Evolutionary conservation across 2,329 filamentous ascomycete genomes (phyloP), one percentile per base, ranked within the genome.

Genomic region (Fusarium oligoseptatum): DNA sequence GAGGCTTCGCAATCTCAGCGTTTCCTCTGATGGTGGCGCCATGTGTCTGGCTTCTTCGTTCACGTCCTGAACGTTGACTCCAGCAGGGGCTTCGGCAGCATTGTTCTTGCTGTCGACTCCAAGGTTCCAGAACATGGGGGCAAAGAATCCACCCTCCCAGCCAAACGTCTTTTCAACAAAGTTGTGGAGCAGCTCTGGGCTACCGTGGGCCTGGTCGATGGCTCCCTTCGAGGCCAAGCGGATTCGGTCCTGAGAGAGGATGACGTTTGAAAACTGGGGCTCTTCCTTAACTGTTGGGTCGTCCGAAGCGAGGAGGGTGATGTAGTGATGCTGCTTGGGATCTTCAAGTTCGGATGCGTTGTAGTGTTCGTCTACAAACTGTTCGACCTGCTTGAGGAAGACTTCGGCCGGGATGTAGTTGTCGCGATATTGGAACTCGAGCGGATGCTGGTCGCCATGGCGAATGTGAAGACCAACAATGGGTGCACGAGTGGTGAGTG

Each of bases 71-170:
- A 79, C 71, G 11, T 71, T 73, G 20, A 79, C 73, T 8, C 76
- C 79, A 3, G 77, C 76, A 5, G 81, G 80, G 12, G 81, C 80
- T 60, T 83, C 81, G 24, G 78, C 82, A 15, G 81, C 83, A 61
- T 84, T 84, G 67, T 83, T 83, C 72, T 79, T 82, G 82, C 85
- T 78, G 82, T 86, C 66, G 73, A 82, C 55, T 5, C 93, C 95
- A 1, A 97, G 86, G 60, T 91, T 92, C 90, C 93, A 95, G 83
- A 97, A 97, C 83, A 97, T 92, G 77, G 91, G 89, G 15, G 89
- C 88, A 83, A 93, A 97, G 85, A 97, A 97, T 1, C 95, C 95
- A 20, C 95, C 94, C 81, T 97, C 94, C 94, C 94, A 97, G 34
- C 94, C 95, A 45, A 94, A 91, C 2, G 92, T 89, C 79, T 95